phyloP scores from a whole-genome alignment of 176 grass and related monocot genomes.

The Thinopyrum elongatum region DNA sequence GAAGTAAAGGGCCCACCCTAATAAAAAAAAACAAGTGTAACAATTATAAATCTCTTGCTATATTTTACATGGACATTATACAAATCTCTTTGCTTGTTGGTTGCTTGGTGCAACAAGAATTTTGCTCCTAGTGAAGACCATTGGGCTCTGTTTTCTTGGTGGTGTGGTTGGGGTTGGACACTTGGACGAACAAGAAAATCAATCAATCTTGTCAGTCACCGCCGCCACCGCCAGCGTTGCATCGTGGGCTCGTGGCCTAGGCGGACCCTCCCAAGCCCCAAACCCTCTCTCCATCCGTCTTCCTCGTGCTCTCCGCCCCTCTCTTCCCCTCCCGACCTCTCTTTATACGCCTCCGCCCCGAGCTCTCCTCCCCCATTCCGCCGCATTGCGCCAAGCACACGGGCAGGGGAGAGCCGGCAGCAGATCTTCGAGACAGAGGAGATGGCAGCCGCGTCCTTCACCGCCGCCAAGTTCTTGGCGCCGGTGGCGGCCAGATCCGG shows the following conservation, averaged over 20 bases:
- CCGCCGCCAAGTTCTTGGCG: slow-evolving; percentile 69
- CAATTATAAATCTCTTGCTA: not conserved
- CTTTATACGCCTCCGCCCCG: slow-evolving; percentile 48
- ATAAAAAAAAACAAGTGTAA: no score
- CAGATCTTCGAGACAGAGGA: not conserved
- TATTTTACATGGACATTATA: not conserved
- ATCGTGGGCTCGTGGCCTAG: not conserved
- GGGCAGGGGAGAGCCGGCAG: not conserved
- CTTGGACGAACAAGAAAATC: not conserved
- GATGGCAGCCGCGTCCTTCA: slow-evolving; percentile 61
- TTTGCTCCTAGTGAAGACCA: not conserved
- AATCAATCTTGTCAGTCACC: not conserved
- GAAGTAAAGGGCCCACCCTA: not conserved
- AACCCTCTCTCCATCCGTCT: not conserved
- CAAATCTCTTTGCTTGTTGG: not conserved
- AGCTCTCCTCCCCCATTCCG: not conserved
- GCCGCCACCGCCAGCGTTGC: not conserved
- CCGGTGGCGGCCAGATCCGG: slow-evolving; percentile 63
- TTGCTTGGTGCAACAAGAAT: not conserved
- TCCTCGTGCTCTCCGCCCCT: slow-evolving; percentile 56
- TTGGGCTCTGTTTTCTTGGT: no score
- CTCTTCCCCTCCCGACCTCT: not conserved
- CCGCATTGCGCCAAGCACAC: not conserved
- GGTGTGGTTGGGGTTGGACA: not conserved
- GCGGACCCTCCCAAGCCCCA: slow-evolving; percentile 34